Evolutionary conservation across 495 filamentous ascomycete genomes (phyloP).

Genomic region (Daldinia vernicosa): DNA sequence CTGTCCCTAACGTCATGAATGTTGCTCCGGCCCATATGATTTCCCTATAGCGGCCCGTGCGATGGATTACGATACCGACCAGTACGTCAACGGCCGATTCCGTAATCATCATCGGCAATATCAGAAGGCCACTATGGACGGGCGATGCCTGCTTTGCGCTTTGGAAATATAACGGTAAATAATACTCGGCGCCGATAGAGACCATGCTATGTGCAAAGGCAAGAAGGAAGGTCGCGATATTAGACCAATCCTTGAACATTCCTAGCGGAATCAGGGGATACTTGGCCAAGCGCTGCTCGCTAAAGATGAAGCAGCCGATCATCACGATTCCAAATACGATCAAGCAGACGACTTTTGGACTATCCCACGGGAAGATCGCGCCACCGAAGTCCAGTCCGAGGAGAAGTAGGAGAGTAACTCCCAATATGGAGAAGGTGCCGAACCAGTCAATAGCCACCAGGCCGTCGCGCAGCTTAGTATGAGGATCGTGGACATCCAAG

Average conservation of each 20-base stretch:
- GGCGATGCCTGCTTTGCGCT: constrained; percentile 74
- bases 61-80: constrained; percentile 64
- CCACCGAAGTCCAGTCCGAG: constrained; percentile 78
- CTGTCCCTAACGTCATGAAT: constrained; percentile 64
- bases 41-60: constrained; percentile 67
- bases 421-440: constrained; percentile 66
- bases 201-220: constrained; percentile 66
- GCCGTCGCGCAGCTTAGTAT: constrained; percentile 61
- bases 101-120: constrained; percentile 68
- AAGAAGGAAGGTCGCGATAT: constrained; percentile 59
- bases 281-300: constrained; percentile 70
- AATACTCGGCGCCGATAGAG: constrained; percentile 64
- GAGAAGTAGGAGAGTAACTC: constrained; percentile 75
- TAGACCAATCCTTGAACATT: constrained; percentile 67
- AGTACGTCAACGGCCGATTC: constrained; percentile 60
- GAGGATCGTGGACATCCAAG: constrained; percentile 68
- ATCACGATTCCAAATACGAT: constrained; percentile 71
- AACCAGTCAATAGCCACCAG: constrained; percentile 60
- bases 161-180: constrained; percentile 76
- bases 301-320: constrained; percentile 65
- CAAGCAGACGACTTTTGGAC: constrained; percentile 73
- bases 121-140: constrained; percentile 74
- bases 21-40: constrained; percentile 60
- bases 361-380: constrained; percentile 70
- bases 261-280: constrained; percentile 75